Evolutionary conservation across 257 asterid genomes (phyloP).

Genomic region (Nicotiana obtusifolia): DNA sequence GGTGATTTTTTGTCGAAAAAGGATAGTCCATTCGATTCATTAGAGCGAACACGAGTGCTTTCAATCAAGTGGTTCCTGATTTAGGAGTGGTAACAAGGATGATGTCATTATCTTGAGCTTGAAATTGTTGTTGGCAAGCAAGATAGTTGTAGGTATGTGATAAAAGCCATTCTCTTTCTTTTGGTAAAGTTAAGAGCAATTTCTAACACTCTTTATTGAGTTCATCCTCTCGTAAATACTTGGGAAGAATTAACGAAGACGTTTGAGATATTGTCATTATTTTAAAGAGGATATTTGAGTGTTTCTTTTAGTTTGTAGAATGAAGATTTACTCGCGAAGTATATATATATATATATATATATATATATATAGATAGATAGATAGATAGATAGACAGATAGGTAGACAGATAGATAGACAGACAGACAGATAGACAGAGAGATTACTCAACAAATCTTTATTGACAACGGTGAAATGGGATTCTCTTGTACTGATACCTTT

Average conservation of each 20-base stretch:
- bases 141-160: constrained; percentile 1
- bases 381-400: too few species aligned
- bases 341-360: too few species aligned
- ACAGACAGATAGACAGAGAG: too few species aligned
- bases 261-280: not conserved
- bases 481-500: too few species aligned
- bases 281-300: not conserved
- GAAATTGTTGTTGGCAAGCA: not conserved
- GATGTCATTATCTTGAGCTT: constrained; percentile 7
- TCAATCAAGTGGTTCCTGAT: constrained; percentile 19
- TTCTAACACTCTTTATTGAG: not conserved
- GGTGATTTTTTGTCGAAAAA: constrained; percentile 12
- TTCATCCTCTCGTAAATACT: not conserved
- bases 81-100: constrained; percentile 12
- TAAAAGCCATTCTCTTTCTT: not conserved
- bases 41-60: constrained; percentile 8
- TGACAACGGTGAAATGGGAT: too few species aligned
- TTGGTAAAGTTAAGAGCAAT: not conserved
- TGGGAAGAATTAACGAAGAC: not conserved
- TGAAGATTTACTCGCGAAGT: not conserved
- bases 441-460: too few species aligned
- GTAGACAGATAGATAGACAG: too few species aligned
- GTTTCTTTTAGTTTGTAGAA: not conserved
- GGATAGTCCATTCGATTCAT: constrained; percentile 4
- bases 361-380: too few species aligned